Conservation (phyloP, 2,329 filamentous ascomycete genomes). For the Pseudopithomyces maydicus region DNA sequence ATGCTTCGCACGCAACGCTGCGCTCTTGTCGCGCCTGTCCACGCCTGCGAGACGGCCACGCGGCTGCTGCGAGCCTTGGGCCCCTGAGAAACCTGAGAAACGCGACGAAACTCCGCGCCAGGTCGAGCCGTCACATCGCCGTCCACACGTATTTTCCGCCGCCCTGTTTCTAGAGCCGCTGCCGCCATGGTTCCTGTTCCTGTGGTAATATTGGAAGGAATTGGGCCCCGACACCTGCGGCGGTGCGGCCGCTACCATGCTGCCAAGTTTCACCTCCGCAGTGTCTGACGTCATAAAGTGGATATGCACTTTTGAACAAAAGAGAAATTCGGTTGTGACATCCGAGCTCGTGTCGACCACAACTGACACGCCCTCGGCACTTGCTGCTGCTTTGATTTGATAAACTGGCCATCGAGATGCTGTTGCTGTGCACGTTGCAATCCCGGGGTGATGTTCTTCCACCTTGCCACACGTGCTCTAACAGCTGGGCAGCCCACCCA, state of each 20-base stretch:
- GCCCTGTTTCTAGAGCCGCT: too few relatives aligned
- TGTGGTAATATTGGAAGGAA: not conserved
- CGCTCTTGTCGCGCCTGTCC: not conserved
- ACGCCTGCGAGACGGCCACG: not conserved
- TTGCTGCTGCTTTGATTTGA: not conserved
- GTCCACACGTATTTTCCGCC: too few relatives aligned
- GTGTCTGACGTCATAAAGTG: not conserved
- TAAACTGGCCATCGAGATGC: too few relatives aligned
- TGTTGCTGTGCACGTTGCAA: too few relatives aligned
- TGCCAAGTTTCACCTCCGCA: not conserved
- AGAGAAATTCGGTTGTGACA: not conserved
- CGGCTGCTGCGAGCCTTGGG: not conserved
- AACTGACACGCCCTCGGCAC: slow-evolving; percentile 1
- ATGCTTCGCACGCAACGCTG: slow-evolving; percentile 10
- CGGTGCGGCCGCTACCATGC: not conserved
- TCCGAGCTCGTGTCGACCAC: not conserved
- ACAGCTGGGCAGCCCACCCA: not conserved
- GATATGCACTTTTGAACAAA: not conserved
- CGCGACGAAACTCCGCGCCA: too few relatives aligned
- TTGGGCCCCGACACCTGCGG: not conserved
- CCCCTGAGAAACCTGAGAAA: too few relatives aligned
- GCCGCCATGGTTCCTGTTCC: too few relatives aligned
- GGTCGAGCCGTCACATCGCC: too few relatives aligned
- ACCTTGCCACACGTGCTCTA: too few relatives aligned
- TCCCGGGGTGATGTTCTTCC: too few relatives aligned